Base-by-base conservation (phyloP, 2,329 filamentous ascomycete genomes). In the Dothistroma septosporum region DNA sequence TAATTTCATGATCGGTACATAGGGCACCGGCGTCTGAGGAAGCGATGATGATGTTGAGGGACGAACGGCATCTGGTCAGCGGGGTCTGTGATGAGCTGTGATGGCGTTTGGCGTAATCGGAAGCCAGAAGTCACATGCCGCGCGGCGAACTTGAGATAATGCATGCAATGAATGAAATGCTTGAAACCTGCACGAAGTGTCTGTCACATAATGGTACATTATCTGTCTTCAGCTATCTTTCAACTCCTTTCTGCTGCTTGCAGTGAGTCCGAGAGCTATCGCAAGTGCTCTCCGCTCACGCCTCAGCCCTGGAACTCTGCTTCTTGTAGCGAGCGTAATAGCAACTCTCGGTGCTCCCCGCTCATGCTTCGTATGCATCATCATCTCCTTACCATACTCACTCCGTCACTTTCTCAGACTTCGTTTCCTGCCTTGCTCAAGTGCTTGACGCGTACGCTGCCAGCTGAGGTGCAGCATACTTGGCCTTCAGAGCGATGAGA, bases 401-500 rank as follows among this genome's bases (percentile, higher is more conserved):
- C 24, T 6, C 24, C 3, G 24, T 28, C 6, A 2, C 24, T 28
- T 28, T 6, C 6, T 2, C 24, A 28, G 6, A 28, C 24, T 28
- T 28, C 24, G 24, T 28, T 28, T 28, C 24, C 24, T 28, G 24
- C 24, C 24, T 28, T 6, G 24, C 24, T 28, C 24, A 28, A 28
- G 24, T 28, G 24, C 3, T 28, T 28, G 24, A 2, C 24, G 24
- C 24, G 6, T 2, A 6, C 6, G 24, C 24, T 28, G 6, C 24
- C 24, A 28, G 3, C 24, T 28, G 24, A 28, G 24, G 24, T 28
- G 24, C 22, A 32, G 7, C 24, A 55, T 59, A 47, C 41, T 32
- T 47, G 12, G 54, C 41, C 55, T 54, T 48, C 54, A 60, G 58
- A 8, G 24, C 31, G 10, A 32, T n/a, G 33, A 63, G 28, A 11